These are phyloP conservation scores for Gossypium anomalum DNA, from an alignment of 345 rosid species.

Conservation along the genomic window DNA sequence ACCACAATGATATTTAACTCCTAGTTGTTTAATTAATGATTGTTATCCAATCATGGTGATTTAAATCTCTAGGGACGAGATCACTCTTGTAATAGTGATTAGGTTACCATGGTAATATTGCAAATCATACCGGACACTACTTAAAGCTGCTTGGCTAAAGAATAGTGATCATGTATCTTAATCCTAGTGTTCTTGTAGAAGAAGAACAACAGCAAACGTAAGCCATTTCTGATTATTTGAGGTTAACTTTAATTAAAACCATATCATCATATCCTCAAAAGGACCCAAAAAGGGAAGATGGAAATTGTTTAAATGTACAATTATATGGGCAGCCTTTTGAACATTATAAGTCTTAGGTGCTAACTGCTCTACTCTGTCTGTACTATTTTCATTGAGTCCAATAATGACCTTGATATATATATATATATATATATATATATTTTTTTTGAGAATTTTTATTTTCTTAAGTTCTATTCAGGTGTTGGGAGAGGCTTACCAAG, in stretches of 20 bases:
- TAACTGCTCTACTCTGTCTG: background rate
- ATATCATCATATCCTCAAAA: background rate
- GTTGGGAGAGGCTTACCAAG: slow-evolving; percentile 97
- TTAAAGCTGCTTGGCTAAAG: background rate
- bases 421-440: no score
- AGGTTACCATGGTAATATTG: background rate
- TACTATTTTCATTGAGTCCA: background rate
- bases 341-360: background rate
- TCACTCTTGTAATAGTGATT: background rate
- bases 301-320: background rate
- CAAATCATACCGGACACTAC: background rate
- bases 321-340: background rate
- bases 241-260: background rate
- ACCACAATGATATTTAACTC: background rate
- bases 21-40: background rate
- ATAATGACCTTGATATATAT: background rate
- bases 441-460: background rate
- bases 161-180: background rate
- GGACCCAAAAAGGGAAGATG: background rate
- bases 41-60: background rate
- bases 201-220: background rate
- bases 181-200: background rate
- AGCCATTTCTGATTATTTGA: background rate
- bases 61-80: background rate
- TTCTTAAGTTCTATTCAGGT: slow-evolving; percentile 37